phyloP scores from a whole-genome alignment of 2,329 filamentous ascomycete species.

The Microdochium trichocladiopsis region DNA sequence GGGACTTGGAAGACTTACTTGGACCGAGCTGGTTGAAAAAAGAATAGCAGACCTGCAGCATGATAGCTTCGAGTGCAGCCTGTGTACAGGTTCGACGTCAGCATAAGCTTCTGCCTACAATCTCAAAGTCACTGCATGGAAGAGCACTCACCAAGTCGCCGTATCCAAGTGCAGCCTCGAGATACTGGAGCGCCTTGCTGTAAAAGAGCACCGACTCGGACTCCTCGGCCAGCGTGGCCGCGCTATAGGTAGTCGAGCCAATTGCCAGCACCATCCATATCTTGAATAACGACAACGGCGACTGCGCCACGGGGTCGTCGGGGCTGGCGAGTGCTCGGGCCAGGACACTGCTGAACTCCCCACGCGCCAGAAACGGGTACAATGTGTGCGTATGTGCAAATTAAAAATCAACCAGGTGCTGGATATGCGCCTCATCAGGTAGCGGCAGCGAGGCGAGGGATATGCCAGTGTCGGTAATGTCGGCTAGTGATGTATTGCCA shows the following conservation, averaged over 20 bases:
- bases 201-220: conserved; percentile 32
- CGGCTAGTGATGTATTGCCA: conserved; percentile 17
- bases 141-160: conserved; percentile 29
- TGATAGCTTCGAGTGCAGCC: conserved; percentile 33
- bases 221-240: conserved; percentile 33
- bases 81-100: conserved; percentile 10
- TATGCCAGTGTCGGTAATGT: conserved; percentile 14
- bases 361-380: conserved; percentile 21
- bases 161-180: conserved; percentile 26
- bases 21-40: conserved; percentile 40
- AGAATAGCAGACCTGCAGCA: conserved; percentile 38
- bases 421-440: conserved; percentile 16
- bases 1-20: conserved; percentile 20
- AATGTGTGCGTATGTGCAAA: conserved; percentile 39
- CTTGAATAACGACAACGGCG: conserved; percentile 27
- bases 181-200: conserved; percentile 33
- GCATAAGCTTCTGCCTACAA: too few relatives aligned
- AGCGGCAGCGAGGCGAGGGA: conserved; percentile 7
- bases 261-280: conserved; percentile 44
- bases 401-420: conserved; percentile 30
- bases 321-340: conserved; percentile 25
- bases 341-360: conserved; percentile 13
- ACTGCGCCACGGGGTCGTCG: conserved; percentile 16
- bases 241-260: conserved; percentile 34
- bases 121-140: neutral